Percentiles rank a stretch among this genome's conserved stretches.
phyloP scores from a whole-genome alignment of 257 asterid species.

The Cynanchum wilfordii region DNA sequence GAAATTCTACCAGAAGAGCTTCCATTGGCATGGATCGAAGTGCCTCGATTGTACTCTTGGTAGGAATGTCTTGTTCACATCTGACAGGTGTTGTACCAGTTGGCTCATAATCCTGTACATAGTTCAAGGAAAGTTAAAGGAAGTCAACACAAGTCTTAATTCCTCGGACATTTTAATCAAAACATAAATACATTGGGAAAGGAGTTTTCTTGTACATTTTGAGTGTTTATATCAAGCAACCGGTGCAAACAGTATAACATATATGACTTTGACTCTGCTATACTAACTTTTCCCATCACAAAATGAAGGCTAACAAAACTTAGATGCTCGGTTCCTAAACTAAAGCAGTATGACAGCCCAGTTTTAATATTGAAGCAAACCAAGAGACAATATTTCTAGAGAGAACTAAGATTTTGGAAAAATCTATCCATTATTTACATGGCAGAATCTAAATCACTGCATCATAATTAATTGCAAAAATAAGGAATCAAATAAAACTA shows the following conservation, averaged over 20 bases:
- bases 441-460: background rate
- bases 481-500: background rate
- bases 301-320: background rate
- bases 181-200: background rate
- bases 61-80: constrained; percentile 57
- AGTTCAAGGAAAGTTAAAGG: constrained; percentile 2
- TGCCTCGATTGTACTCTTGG: constrained; percentile 65
- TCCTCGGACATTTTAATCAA: background rate
- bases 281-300: background rate
- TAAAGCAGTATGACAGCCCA: background rate
- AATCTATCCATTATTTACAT: background rate
- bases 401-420: background rate
- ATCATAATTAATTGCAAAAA: background rate
- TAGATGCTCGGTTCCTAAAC: background rate
- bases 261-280: background rate
- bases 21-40: constrained; percentile 74
- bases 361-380: background rate
- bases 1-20: constrained; percentile 58
- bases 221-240: background rate
- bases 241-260: background rate
- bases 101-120: constrained; percentile 64
- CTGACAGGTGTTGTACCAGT: constrained; percentile 68
- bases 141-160: background rate
- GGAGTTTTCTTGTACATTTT: background rate
- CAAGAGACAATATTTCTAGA: background rate